These are phyloP conservation scores for Mrakia blollopis DNA, from an alignment of 768 basidiomycete species.

Conservation along the genomic window DNA sequence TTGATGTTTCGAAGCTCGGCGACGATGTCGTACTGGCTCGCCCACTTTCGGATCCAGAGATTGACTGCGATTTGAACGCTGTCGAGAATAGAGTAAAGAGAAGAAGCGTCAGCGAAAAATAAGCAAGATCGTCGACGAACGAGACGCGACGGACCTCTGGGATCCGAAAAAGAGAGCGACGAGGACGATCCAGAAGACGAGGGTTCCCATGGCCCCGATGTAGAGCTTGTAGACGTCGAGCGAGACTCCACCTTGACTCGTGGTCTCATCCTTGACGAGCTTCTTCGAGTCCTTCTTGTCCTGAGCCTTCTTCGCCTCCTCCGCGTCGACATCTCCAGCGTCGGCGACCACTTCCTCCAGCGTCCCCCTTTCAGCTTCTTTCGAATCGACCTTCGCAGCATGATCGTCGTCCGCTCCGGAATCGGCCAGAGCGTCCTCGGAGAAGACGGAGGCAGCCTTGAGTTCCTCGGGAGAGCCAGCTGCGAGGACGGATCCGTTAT, in stretches of 20 bases:
- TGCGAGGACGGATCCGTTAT: conserved; percentile 20
- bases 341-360: background rate
- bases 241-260: background rate
- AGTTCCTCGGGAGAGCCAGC: conserved; percentile 9
- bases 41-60: conserved; percentile 44
- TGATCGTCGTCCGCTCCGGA: conserved; percentile 18
- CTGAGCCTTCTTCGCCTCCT: conserved; percentile 9
- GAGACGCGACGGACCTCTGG: conserved; percentile 32
- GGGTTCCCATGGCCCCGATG: conserved; percentile 8
- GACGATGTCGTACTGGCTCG: conserved; percentile 10
- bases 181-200: conserved; percentile 41
- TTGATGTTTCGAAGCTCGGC: background rate
- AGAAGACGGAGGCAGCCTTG: background rate
- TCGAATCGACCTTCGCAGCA: background rate
- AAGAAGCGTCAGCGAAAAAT: background rate
- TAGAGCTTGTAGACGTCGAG: conserved; percentile 1
- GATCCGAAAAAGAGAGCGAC: conserved; percentile 38
- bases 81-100: background rate
- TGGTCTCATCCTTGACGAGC: conserved; percentile 27
- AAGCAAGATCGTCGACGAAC: background rate
- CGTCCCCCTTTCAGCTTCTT: background rate
- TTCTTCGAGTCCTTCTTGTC: conserved; percentile 28
- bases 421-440: conserved; percentile 22
- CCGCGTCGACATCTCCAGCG: background rate
- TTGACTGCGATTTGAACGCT: conserved; percentile 41